phyloP scores from a whole-genome alignment of 768 basidiomycete genomes.

The Amyloporia xantha region DNA sequence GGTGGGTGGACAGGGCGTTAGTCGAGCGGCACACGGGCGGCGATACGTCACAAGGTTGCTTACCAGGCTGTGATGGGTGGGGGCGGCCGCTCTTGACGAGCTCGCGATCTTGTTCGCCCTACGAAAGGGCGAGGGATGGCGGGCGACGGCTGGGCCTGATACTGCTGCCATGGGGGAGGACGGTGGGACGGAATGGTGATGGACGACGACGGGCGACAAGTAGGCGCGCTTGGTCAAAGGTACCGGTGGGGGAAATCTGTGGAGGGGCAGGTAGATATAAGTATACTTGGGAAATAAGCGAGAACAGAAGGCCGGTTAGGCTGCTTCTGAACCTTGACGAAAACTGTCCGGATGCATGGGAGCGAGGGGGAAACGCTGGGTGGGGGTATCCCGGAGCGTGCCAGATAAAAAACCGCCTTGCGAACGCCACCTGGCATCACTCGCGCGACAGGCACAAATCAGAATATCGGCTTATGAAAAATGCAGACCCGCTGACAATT shows the following conservation, averaged over 20 bases:
- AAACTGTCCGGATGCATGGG: neutral
- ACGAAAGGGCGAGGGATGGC: slow-evolving; percentile 25
- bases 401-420: slow-evolving; percentile 3
- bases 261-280: slow-evolving; percentile 12
- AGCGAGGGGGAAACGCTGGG: slow-evolving; percentile 1
- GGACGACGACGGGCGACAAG: slow-evolving; percentile 11
- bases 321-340: neutral
- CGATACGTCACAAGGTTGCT: slow-evolving; percentile 6
- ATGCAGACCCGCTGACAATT: neutral
- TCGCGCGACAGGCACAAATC: neutral
- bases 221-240: neutral
- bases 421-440: slow-evolving; percentile 1
- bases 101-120: slow-evolving; percentile 17
- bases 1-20: slow-evolving; percentile 4
- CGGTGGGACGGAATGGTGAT: slow-evolving; percentile 9
- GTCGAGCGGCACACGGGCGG: neutral
- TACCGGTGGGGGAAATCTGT: neutral
- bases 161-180: slow-evolving; percentile 21
- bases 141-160: slow-evolving; percentile 18
- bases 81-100: slow-evolving; percentile 6
- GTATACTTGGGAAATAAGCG: slow-evolving; percentile 7
- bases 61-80: slow-evolving; percentile 10
- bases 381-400: neutral
- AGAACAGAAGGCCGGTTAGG: neutral
- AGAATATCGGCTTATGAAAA: neutral